Base-by-base conservation (phyloP, 2,329 filamentous ascomycete species). In the Neurospora sp. region DNA sequence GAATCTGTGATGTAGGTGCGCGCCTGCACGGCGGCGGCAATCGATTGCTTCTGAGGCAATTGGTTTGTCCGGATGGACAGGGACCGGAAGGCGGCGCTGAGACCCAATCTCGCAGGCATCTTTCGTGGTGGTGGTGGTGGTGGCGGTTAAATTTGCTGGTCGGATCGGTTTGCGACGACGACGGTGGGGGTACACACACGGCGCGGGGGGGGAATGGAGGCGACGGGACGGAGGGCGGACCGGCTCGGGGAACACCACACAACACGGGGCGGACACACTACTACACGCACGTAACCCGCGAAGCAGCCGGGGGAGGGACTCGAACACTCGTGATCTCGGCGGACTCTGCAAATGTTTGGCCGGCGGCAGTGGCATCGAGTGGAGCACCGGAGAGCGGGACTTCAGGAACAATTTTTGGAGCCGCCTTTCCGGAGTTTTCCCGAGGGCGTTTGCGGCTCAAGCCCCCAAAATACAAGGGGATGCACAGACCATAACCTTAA, bases 31-130 rank as follows among this genome's bases (percentile, higher is more conserved):
- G 38, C 67, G 37, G 71, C 70, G 23, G 70, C 70, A 62, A 67
- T 68, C 66, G 57, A 62, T 33, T 67, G 67, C 69, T 66, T 72
- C 66, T 72, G 73, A 40, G 70, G 71, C 37, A 69, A 71, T 66
- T 39, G 71, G 66, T 79, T 76, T 46, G 80, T 73, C 69, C 81
- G 79, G 66, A 82, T 72, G 43, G 80, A 78, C 67, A 85, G 77
- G 62, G 80, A 78, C 71, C 82, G 79, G 76, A 81, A 80, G 68
- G 79, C 80, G 74, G 78, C 76, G 74, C 84, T 82, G 52, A 88
- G 73, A 72, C 83, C 84, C 74, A 87, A 78, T 78, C 85, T 82
- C 70, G 87, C 83, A 74, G 86, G 83, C 87, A 89, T 89, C 11
- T 70, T 68, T 68, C 33, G 72, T 69, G 38, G 28, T 37, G 40